Evolutionary conservation across 2,329 filamentous ascomycete genomes (phyloP), one percentile per base, ranked within the genome.

Genomic region (Malbranchea zuffiana): DNA sequence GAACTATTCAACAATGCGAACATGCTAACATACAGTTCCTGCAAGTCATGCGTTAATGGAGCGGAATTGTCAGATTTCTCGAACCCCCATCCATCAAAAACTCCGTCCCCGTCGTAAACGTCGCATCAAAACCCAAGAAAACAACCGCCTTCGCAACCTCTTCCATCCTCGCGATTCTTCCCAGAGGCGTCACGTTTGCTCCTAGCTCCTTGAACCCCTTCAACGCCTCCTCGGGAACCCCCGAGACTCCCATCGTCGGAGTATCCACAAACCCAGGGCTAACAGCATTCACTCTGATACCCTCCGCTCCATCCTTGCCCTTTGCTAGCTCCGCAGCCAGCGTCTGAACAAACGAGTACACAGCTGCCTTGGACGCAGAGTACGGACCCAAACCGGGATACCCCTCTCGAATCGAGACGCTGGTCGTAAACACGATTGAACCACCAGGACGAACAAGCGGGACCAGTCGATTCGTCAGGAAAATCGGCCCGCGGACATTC

Each of bases 111-210:
- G 37, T 45, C 8, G 40, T 41, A 35, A 38, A 45, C n/a, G 43
- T 45, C 4, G 43, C 43, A 13, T 45, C 43, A 30, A 45, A 37
- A 3, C 34, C 43, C 28, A 43, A 28, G 34, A 36, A 43, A 13
- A 39, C 29, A 2, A 34, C 43, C 4, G 37, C 41, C 28, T 39
- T 45, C 11, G 41, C 43, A 7, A 45, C 25, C 35, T 45, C 43
- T n/a, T 36, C 35, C n/a, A 31, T 17, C 25, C 7, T 37, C 19
- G 25, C 40, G 15, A 43, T 36, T 19, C 40, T 29, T 10, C 33
- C 43, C 32, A 45, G 27, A 3, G 40, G 42, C 10, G 40, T 35
- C 18, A 15, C 28, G 4, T 33, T 27, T n/a, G 17, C 16, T 8
- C 40, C 40, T 23, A 39, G 20, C 13, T 41, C 16, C 5, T 21